These are phyloP conservation scores for Thielaviopsis populi DNA, from an alignment of 2,329 filamentous ascomycete species.

Conservation along the genomic window DNA sequence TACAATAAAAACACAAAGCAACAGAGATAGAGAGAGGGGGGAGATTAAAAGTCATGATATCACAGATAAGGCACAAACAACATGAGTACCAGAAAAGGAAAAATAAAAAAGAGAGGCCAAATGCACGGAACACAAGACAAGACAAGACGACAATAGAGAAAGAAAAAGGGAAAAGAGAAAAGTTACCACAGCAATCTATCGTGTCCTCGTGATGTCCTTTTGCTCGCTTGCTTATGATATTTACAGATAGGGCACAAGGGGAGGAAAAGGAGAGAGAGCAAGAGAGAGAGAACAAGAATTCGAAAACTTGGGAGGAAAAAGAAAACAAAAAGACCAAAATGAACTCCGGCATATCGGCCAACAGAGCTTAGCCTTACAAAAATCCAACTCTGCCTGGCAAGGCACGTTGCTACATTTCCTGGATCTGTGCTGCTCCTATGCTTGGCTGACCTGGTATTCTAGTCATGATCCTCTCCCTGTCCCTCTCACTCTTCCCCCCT, in stretches of 20 bases:
- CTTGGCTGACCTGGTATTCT: neutral
- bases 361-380: neutral
- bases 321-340: no score
- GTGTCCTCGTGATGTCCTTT: constrained; percentile 4
- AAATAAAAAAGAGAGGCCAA: neutral
- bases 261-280: neutral
- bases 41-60: no score
- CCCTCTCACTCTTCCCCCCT: no score
- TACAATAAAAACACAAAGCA: no score
- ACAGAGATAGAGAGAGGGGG: no score
- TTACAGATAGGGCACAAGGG: neutral
- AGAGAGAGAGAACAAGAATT: neutral
- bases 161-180: neutral
- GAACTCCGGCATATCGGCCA: neutral
- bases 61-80: no score
- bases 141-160: neutral
- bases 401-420: neutral
- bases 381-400: neutral
- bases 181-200: neutral
- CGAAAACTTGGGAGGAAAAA: neutral
- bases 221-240: neutral
- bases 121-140: neutral
- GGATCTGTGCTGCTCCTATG: neutral
- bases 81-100: no score
- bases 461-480: neutral